phyloP scores from a whole-genome alignment of 176 grass and related monocot species.

The Zea mays region DNA sequence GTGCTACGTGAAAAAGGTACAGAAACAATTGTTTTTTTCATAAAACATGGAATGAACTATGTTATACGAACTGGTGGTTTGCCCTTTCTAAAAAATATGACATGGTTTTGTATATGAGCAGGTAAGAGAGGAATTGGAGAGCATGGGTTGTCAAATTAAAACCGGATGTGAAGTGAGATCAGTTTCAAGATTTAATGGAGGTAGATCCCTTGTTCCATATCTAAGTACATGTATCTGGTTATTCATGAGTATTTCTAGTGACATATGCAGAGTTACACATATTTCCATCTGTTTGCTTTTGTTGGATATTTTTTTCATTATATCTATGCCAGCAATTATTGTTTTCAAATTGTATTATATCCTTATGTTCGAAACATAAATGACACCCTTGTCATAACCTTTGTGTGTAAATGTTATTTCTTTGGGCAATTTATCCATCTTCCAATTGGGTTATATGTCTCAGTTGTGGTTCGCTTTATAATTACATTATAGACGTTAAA shows the following conservation, averaged over 20 bases:
- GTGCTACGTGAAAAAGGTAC: slow-evolving; percentile 61
- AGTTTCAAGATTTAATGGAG: slow-evolving; percentile 49
- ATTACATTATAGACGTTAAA: background rate
- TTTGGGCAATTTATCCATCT: background rate
- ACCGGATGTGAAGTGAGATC: slow-evolving; percentile 60
- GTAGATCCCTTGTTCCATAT: slow-evolving; percentile 22
- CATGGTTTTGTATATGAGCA: background rate
- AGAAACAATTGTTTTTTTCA: background rate
- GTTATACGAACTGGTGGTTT: background rate
- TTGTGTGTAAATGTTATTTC: background rate
- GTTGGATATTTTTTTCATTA: background rate
- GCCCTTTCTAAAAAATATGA: background rate
- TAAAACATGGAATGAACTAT: background rate
- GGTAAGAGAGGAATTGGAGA: slow-evolving; percentile 56
- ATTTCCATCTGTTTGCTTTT: background rate
- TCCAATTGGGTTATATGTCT: background rate
- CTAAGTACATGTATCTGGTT: background rate
- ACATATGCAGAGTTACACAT: background rate
- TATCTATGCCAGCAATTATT: background rate
- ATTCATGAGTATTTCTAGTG: background rate
- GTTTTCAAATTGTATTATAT: background rate
- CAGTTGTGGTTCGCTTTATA: background rate
- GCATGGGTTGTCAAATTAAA: slow-evolving; percentile 65
- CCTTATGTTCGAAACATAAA: background rate
- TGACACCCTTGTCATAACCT: background rate